Evolutionary conservation across 2,329 filamentous ascomycete genomes (phyloP).

Genomic region (Lasiodiplodia theobromae): DNA sequence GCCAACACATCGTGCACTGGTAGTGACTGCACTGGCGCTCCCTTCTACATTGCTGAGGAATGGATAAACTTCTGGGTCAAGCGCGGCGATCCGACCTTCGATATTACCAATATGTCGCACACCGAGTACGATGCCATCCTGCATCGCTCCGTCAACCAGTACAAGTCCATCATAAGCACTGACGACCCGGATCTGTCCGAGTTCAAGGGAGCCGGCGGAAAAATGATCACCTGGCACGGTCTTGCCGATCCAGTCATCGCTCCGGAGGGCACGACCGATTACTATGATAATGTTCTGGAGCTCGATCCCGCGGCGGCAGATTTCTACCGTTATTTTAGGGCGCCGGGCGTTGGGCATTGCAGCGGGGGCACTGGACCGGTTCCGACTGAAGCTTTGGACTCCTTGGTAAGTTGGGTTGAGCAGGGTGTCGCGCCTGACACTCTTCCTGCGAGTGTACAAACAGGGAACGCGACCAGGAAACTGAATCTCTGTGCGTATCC

Average conservation of each 20-base stretch:
- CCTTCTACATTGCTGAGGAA: conserved; percentile 29
- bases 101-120: conserved; percentile 39
- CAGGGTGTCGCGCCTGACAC: conserved; percentile 19
- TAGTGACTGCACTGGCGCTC: conserved; percentile 31
- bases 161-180: conserved; percentile 47
- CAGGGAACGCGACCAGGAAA: not conserved
- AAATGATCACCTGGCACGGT: conserved; percentile 55
- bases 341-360: conserved; percentile 32
- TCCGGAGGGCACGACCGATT: conserved; percentile 3
- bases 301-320: conserved; percentile 28
- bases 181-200: conserved; percentile 46
- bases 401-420: conserved; percentile 30
- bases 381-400: not conserved
- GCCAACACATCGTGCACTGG: conserved; percentile 30
- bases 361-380: not conserved
- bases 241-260: conserved; percentile 14
- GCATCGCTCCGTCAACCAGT: conserved; percentile 39
- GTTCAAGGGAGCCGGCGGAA: conserved; percentile 48
- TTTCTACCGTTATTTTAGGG: conserved; percentile 32
- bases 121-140: conserved; percentile 38
- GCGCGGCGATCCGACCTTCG: conserved; percentile 28
- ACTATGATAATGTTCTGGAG: conserved; percentile 16
- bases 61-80: conserved; percentile 34
- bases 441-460: conserved; percentile 3
- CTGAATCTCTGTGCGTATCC: conserved; percentile 14